Evolutionary conservation across 1,284 basidiomycete species (phyloP).

Genomic region (Psilocybe mexicana): DNA sequence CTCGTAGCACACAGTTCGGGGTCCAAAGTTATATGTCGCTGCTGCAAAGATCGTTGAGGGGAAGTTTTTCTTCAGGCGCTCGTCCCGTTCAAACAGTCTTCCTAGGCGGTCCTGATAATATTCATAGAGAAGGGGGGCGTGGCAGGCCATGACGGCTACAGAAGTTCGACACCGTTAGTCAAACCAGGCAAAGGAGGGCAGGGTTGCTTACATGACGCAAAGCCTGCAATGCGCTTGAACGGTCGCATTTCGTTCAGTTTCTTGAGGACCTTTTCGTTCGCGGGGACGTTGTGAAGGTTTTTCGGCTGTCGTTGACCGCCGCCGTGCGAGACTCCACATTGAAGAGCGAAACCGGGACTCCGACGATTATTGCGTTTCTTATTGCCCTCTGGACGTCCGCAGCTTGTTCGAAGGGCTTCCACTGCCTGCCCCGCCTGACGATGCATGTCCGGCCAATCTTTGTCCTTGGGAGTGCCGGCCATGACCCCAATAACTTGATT

Average conservation of each 20-base stretch:
- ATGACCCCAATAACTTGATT: background rate
- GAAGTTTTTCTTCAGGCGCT: background rate
- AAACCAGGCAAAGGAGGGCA: background rate
- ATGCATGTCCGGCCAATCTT: background rate
- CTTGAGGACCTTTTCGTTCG: background rate
- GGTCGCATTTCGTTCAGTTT: background rate
- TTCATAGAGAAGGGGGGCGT: slow-evolving; percentile 5
- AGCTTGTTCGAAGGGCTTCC: background rate
- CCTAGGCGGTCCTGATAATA: slow-evolving; percentile 2
- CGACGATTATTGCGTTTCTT: background rate
- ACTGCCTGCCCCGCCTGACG: background rate
- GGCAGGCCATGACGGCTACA: background rate
- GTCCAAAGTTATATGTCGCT: slow-evolving; percentile 14
- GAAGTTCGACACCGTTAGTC: too few species aligned
- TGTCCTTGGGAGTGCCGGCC: slow-evolving; percentile 5
- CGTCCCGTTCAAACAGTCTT: background rate
- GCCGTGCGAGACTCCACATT: slow-evolving; percentile 7
- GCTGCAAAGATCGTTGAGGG: slow-evolving; percentile 4
- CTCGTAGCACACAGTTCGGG: slow-evolving; percentile 5
- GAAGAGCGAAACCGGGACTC: slow-evolving; percentile 4
- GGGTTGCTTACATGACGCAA: slow-evolving; percentile 2
- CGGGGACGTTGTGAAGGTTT: slow-evolving; percentile 1
- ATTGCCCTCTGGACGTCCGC: background rate
- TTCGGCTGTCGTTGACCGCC: slow-evolving; percentile 5
- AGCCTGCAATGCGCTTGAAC: slow-evolving; percentile 9